phyloP scores from a whole-genome alignment of 805 yeast species.

The Barnettozyma salicaria region DNA sequence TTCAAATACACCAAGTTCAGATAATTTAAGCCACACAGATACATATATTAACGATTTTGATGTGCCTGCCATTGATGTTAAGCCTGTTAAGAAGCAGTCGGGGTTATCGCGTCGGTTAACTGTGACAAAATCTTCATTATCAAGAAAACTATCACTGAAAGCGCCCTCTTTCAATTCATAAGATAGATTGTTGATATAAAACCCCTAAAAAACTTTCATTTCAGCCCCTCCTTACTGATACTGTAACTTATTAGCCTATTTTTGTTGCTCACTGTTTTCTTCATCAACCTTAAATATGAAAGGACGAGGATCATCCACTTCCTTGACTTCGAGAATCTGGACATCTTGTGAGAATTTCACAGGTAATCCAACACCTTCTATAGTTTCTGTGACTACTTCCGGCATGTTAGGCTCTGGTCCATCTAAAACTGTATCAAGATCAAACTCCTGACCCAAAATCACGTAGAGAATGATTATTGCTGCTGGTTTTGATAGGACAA shows the following conservation, averaged over 20 bases:
- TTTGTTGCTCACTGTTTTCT: background rate
- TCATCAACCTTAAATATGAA: conserved; percentile 8
- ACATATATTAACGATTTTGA: conserved; percentile 34
- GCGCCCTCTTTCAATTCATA: no score
- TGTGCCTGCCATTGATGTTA: conserved; percentile 33
- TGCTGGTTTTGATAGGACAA: conserved; percentile 85
- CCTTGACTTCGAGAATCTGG: conserved; percentile 39
- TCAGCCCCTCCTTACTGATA: no score
- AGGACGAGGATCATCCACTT: conserved; percentile 1
- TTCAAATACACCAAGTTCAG: conserved; percentile 12
- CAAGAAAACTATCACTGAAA: conserved; percentile 30
- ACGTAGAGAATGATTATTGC: conserved; percentile 62
- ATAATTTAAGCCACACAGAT: conserved; percentile 1
- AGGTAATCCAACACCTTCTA: conserved; percentile 44
- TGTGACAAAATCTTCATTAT: conserved; percentile 31
- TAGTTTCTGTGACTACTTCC: conserved; percentile 58
- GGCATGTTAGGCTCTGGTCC: conserved; percentile 82
- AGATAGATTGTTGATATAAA: no score
- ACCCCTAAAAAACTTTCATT: no score
- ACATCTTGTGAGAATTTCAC: conserved; percentile 62
- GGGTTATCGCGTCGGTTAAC: conserved; percentile 30
- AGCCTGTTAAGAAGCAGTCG: conserved; percentile 29
- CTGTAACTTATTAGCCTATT: no score
- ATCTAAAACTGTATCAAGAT: conserved; percentile 42
- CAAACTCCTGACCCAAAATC: conserved; percentile 50